phyloP scores from a whole-genome alignment of 345 rosid species.

The Eutrema heterophyllum region DNA sequence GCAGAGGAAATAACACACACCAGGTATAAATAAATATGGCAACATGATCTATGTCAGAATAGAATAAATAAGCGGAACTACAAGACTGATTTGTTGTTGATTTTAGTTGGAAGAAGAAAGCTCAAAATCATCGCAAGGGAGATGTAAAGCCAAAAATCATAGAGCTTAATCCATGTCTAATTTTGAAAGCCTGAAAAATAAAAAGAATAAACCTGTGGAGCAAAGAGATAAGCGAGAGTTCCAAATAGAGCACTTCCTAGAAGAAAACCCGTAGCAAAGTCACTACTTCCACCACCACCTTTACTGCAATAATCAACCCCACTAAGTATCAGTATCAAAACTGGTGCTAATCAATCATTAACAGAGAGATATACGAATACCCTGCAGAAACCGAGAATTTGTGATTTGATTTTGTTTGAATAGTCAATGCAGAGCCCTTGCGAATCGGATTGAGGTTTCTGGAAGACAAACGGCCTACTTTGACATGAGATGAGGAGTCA shows the following conservation, averaged over 20 bases:
- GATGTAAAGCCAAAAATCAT: neutral
- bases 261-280: slow-evolving; percentile 61
- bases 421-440: slow-evolving; percentile 28
- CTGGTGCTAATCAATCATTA: neutral
- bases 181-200: slow-evolving; percentile 48
- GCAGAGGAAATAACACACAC: too few relatives aligned
- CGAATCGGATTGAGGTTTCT: slow-evolving; percentile 35
- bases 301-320: slow-evolving; percentile 24
- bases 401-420: slow-evolving; percentile 32
- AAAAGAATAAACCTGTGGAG: slow-evolving; percentile 66
- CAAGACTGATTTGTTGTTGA: neutral
- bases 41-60: too few relatives aligned
- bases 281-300: slow-evolving; percentile 28
- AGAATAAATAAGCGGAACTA: too few relatives aligned
- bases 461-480: slow-evolving; percentile 32
- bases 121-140: neutral
- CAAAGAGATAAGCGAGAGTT: slow-evolving; percentile 61
- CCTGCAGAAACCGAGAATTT: slow-evolving; percentile 44
- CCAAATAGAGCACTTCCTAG: slow-evolving; percentile 83
- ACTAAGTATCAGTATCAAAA: neutral
- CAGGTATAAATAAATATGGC: too few relatives aligned
- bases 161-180: slow-evolving; percentile 33
- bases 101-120: neutral
- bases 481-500: slow-evolving; percentile 26
- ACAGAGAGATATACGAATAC: slow-evolving; percentile 28